These are phyloP conservation scores for Dictyostelium intermedium DNA, from an alignment of 78 protist species.

Conservation along the genomic window DNA sequence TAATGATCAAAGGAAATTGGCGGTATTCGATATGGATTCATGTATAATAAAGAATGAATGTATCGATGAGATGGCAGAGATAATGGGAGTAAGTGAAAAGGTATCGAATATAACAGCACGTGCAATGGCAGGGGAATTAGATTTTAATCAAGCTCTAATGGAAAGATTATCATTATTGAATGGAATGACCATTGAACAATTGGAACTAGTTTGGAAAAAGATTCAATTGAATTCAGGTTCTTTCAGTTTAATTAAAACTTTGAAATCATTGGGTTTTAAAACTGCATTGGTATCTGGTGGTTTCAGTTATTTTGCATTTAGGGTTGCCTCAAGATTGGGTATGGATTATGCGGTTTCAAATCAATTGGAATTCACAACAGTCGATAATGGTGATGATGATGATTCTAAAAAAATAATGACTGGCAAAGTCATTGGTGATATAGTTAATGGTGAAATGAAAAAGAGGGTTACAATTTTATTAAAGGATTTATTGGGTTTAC, in stretches of 20 bases:
- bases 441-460: slow-evolving; percentile 69
- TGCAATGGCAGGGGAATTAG: slow-evolving; percentile 48
- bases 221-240: slow-evolving; percentile 57
- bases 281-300: slow-evolving; percentile 78
- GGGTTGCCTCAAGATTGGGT: slow-evolving; percentile 55
- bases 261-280: slow-evolving; percentile 33
- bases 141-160: slow-evolving; percentile 61
- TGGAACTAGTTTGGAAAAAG: slow-evolving; percentile 45
- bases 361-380: neutral
- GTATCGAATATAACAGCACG: slow-evolving; percentile 49
- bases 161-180: slow-evolving; percentile 28
- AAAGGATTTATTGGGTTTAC: neutral
- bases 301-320: slow-evolving; percentile 46
- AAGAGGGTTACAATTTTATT: neutral
- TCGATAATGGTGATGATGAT: neutral
- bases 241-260: slow-evolving; percentile 3
- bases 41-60: slow-evolving; percentile 77
- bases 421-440: slow-evolving; percentile 38
- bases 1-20: neutral
- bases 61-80: slow-evolving; percentile 71
- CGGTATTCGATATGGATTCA: slow-evolving; percentile 73
- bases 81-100: slow-evolving; percentile 37
- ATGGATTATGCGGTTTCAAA: slow-evolving; percentile 67
- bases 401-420: neutral
- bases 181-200: slow-evolving; percentile 49